These are phyloP conservation scores for Gentiana macrophylla DNA, from an alignment of 257 asterid genomes.

Conservation along the genomic window DNA sequence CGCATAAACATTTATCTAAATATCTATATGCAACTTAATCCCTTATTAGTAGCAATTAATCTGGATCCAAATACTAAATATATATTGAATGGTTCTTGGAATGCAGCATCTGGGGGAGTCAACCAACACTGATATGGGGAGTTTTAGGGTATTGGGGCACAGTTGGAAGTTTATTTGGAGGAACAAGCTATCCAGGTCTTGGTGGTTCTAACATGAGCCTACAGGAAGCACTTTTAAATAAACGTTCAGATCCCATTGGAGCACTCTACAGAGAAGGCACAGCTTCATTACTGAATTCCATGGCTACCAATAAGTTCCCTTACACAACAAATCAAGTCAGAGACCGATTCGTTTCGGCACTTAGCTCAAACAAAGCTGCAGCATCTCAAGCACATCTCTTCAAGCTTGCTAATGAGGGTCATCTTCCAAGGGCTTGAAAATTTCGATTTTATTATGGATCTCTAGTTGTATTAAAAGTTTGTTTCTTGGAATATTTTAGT, in stretches of 20 bases:
- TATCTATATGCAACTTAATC: neutral
- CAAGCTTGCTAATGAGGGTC: constrained; percentile 76
- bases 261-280: constrained; percentile 93
- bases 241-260: constrained; percentile 55
- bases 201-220: constrained; percentile 44
- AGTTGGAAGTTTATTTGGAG: constrained; percentile 21
- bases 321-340: constrained; percentile 67
- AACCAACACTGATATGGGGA: constrained; percentile 31
- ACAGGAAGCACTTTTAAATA: constrained; percentile 61
- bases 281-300: constrained; percentile 80
- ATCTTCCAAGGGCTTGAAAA: constrained; percentile 30
- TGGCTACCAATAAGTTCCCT: constrained; percentile 53
- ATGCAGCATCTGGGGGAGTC: constrained; percentile 38
- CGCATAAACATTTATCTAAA: too few relatives aligned
- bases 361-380: constrained; percentile 65
- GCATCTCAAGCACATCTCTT: constrained; percentile 71
- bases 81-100: neutral
- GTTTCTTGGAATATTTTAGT: too few relatives aligned
- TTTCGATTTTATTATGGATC: constrained; percentile 1
- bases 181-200: constrained; percentile 25
- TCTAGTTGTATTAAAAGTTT: too few relatives aligned
- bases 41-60: neutral
- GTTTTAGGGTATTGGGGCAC: constrained; percentile 34
- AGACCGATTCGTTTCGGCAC: constrained; percentile 46
- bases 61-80: too few relatives aligned